Evolutionary conservation across 176 grass and related monocot genomes (phyloP), one percentile per base, ranked within the genome.

Genomic region (Rhynchospora breviuscula): DNA sequence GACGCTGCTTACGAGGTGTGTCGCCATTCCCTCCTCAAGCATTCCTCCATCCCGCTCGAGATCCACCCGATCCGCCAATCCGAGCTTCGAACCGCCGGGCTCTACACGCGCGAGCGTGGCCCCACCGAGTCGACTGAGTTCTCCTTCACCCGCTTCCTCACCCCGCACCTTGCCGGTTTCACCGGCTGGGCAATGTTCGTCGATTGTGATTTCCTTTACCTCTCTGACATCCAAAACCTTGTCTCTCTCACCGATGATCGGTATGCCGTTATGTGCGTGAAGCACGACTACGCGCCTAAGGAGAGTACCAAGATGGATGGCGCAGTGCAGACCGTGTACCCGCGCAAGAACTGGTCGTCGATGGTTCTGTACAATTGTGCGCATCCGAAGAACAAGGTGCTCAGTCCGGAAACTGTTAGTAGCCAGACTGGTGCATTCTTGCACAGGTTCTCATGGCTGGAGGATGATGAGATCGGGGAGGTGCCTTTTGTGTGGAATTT

Each of bases 321-420:
- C 78, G 92, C 84, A 63, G 83, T 93, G 64, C 95, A 98, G 91
- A 93, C 89, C 11, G 47, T 45, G 47, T 98, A 95, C 87, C 95
- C 87, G 68, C 90, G 95, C 67, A 98, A 98, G 92, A 98, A 95
- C 87, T 98, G 95, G 95, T 98, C 95, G 12, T 94, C 92, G 54
- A 93, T 98, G 90, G 88, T 98, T 86, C 82, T 98, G 78, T 91
- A 89, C 89, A 95, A 95, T 79, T 98, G 90, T 84, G 87, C 35
- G 35, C 92, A 98, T 85, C 95, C 87, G 61, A 95, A 98, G 93
- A 98, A 98, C 85, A 21, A 17, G 17, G 87, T 85, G 26, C 96
- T 98, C 75, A 95, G 87, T 10, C 92, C 96, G 7, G 86, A 98
- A 7, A 88, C 88, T 52, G 89, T 98, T 49, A 98, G 91, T 89